Evolutionary conservation across 768 basidiomycete genomes (phyloP).

Genomic region (Podaxis sp.): DNA sequence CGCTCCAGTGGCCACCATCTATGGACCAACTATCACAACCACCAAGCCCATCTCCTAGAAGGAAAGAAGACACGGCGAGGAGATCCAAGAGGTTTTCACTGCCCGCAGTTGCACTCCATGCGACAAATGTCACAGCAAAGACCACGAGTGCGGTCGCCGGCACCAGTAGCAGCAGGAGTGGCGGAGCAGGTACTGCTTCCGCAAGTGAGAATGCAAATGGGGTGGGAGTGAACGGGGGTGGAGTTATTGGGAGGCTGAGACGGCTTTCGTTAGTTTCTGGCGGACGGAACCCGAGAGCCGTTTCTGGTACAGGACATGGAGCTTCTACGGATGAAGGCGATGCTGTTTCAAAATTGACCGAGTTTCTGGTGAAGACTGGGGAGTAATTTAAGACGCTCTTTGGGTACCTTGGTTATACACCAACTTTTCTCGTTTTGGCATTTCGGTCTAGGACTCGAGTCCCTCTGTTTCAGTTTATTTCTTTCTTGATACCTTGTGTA

Average conservation of each 20-base stretch:
- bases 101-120: constrained; percentile 76
- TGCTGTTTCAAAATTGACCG: neutral
- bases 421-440: neutral
- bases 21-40: constrained; percentile 22
- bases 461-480: neutral
- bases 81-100: constrained; percentile 71
- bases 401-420: neutral
- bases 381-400: neutral
- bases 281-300: neutral
- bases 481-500: neutral
- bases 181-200: neutral
- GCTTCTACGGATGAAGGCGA: neutral
- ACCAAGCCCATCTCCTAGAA: constrained; percentile 27
- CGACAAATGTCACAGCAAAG: constrained; percentile 66
- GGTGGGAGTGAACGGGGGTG: neutral
- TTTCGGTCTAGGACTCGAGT: neutral
- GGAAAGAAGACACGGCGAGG: constrained; percentile 61
- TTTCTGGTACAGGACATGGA: neutral
- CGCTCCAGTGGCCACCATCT: constrained; percentile 20
- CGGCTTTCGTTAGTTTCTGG: constrained; percentile 7
- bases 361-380: neutral
- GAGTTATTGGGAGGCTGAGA: constrained; percentile 12
- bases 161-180: constrained; percentile 16
- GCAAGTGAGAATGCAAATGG: neutral
- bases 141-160: constrained; percentile 37